Conservation (phyloP, 495 filamentous ascomycete species). For the Astrothelium subdiscretum region DNA sequence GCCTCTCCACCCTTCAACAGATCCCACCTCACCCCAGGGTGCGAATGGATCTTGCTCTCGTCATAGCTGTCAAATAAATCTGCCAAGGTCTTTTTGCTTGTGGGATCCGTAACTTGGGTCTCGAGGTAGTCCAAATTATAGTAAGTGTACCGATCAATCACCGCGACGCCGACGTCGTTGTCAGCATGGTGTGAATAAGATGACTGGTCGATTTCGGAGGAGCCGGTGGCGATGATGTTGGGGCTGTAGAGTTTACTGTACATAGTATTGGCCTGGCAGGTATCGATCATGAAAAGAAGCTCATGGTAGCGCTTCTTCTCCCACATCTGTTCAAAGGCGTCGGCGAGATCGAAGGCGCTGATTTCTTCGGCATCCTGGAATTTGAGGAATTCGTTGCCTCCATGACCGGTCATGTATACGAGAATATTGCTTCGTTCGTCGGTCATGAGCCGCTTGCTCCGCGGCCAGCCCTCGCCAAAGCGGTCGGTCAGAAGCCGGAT, state of each 20-base stretch:
- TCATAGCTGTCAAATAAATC: constrained; percentile 95
- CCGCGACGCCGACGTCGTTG: constrained; percentile 92
- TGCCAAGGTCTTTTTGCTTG: constrained; percentile 74
- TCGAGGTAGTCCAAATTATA: constrained; percentile 97
- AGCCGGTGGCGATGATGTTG: constrained; percentile 92
- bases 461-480: constrained; percentile 81
- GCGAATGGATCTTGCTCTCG: constrained; percentile 82
- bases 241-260: constrained; percentile 95
- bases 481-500: constrained; percentile 91
- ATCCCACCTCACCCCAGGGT: constrained; percentile 89
- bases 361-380: constrained; percentile 98
- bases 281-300: constrained; percentile 99
- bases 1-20: constrained; percentile 71
- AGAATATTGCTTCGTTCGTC: constrained; percentile 92
- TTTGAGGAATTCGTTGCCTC: constrained; percentile 96
- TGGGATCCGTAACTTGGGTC: constrained; percentile 69
- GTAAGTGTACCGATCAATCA: constrained; percentile 97
- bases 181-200: constrained; percentile 96
- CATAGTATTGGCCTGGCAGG: constrained; percentile 98
- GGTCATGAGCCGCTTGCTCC: constrained; percentile 82
- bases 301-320: constrained; percentile 96
- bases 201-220: constrained; percentile 83
- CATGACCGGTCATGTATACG: constrained; percentile 98
- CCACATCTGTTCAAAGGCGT: constrained; percentile 99
- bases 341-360: constrained; percentile 85